These are phyloP conservation scores for Ananas comosus DNA, from an alignment of 176 grass and related monocot species.

Conservation along the genomic window DNA sequence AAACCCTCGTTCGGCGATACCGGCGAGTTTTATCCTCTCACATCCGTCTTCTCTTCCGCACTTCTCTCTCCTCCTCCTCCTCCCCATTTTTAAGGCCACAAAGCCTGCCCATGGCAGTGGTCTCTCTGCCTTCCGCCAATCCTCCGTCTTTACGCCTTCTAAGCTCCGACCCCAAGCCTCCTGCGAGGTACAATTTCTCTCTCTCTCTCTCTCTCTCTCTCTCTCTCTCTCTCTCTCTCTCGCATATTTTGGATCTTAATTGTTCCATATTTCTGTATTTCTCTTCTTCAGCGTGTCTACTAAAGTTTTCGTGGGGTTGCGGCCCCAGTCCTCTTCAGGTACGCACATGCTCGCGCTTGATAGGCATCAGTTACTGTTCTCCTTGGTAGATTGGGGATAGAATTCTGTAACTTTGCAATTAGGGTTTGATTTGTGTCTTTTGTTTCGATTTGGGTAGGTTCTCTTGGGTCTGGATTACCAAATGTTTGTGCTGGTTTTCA, in stretches of 20 bases:
- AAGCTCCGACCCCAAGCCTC: neutral
- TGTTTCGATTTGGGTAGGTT: slow-evolving; percentile 36
- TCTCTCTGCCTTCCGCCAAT: slow-evolving; percentile 19
- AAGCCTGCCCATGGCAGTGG: slow-evolving; percentile 13
- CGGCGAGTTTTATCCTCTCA: neutral
- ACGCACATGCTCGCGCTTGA: slow-evolving; percentile 2
- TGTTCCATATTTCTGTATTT: neutral
- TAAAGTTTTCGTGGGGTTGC: slow-evolving; percentile 51
- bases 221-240: neutral
- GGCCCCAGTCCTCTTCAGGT: slow-evolving; percentile 26
- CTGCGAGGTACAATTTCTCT: slow-evolving; percentile 18
- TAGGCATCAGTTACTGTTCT: neutral
- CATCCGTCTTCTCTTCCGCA: neutral
- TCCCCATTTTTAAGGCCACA: neutral
- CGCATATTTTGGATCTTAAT: neutral
- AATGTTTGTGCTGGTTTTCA: slow-evolving; percentile 53
- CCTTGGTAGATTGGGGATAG: neutral
- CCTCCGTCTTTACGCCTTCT: slow-evolving; percentile 6
- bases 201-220: neutral
- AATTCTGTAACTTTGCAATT: slow-evolving; percentile 18
- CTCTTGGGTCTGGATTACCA: slow-evolving; percentile 33
- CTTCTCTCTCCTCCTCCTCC: neutral
- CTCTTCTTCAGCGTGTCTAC: slow-evolving; percentile 38
- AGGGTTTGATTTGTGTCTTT: neutral
- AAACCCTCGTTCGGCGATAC: too few relatives aligned